Base-by-base conservation (phyloP, 1,284 basidiomycete species). In the Microbotryum scabiosae region DNA sequence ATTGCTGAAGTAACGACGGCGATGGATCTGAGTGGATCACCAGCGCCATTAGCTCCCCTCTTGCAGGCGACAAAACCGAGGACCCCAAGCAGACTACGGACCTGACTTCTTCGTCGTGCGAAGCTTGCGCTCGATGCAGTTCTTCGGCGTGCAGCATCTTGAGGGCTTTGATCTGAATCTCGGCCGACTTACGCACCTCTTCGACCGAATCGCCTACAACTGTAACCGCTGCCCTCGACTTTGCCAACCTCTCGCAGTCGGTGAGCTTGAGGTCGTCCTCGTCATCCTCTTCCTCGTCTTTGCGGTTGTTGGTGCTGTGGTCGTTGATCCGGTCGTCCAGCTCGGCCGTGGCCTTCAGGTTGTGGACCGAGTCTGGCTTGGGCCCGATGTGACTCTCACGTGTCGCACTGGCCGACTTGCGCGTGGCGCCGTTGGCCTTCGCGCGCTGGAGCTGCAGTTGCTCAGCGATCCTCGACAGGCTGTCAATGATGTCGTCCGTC, bases 81-180 rank as follows among this genome's bases (percentile, higher is more conserved):
- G 12, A 18, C 36, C 14, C 9, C 12, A 26, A 21, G 44, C 1
- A 30, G 36, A 41, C 2, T 3, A 57, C 67, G 26, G 32, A 68
- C 67, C 67, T 60, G 21, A 68, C 67, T 48, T 68, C 64, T 36
- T 66, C 65, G 62, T 68, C 67, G 55, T 68, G 67, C 8, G 56
- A 56, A 26, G 64, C 49, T n/a, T 66, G 64, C 3, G 64, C 53
- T 23, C 62, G 57, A 16, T 63, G 60, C 20, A 68, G 48, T 25
- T 68, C 67, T 32, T 68, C 66, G 3, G 64, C 64, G 21, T 68
- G 66, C 10, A 66, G 50, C 5, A 66, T 44, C 58, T 66, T 68
- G 61, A 68, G 66, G 48, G 64, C 66, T 26, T 59, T 54, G 36
- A 68, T 59, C 57, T 68, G 61, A n/a, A 62, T 56, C 41, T 63